phyloP scores from a whole-genome alignment of 1,139 yeast genomes.

The Geotrichum fermentans region DNA sequence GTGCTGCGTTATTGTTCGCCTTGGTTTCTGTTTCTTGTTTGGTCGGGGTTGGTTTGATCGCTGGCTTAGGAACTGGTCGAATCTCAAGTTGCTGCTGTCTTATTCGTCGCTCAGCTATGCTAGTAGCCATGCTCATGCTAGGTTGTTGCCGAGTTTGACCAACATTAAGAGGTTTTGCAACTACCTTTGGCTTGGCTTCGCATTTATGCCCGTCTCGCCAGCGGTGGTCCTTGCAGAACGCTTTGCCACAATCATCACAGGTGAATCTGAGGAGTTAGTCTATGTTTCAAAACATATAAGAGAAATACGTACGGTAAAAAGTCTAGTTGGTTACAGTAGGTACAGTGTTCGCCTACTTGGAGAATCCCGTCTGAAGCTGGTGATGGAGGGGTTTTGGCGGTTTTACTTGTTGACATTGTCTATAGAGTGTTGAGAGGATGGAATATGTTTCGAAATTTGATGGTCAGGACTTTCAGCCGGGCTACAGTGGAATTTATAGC shows the following conservation, averaged over 20 bases:
- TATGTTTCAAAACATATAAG: neutral
- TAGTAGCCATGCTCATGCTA: no score
- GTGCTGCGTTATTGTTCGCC: conserved; percentile 15
- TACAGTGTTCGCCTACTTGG: conserved; percentile 54
- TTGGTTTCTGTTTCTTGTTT: conserved; percentile 2
- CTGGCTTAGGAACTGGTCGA: neutral
- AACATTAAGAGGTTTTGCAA: conserved; percentile 9
- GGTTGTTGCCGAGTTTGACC: no score
- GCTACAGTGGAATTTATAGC: no score
- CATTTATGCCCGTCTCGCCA: conserved; percentile 47
- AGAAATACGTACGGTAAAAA: conserved; percentile 43
- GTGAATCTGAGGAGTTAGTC: conserved; percentile 32
- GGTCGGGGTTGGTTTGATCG: neutral
- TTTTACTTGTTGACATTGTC: neutral
- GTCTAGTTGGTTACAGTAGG: conserved; percentile 47
- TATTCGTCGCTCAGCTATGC: no score
- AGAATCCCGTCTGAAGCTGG: conserved; percentile 40
- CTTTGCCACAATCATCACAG: conserved; percentile 48
- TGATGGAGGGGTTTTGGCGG: conserved; percentile 7
- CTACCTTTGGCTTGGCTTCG: no score
- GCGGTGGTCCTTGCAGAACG: conserved; percentile 50
- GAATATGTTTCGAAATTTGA: no score
- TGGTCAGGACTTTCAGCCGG: no score
- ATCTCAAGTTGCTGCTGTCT: conserved; percentile 2
- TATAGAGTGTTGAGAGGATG: no score